phyloP scores from a whole-genome alignment of 73 alveolate species.

The Tetrahymena malaccensis region DNA sequence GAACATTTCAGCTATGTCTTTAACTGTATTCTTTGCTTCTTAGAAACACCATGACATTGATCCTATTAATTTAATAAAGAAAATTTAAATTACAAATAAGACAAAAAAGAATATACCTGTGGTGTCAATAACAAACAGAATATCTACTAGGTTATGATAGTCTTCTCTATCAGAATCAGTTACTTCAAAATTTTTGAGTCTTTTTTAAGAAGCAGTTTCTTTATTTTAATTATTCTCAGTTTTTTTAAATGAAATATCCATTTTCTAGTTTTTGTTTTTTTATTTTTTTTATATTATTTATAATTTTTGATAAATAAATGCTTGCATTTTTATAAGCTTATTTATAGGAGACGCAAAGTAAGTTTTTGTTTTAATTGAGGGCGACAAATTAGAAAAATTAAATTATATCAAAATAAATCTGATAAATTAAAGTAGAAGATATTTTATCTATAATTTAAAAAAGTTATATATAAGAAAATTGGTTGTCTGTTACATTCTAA shows the following conservation, averaged over 20 bases:
- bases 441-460: no score
- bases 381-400: not conserved
- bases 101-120: not conserved
- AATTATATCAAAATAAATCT: not conserved
- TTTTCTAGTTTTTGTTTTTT: not conserved
- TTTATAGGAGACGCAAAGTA: not conserved
- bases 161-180: not conserved
- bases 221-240: not conserved
- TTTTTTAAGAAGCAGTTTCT: not conserved
- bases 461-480: no score
- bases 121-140: constrained; percentile 65
- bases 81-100: not conserved
- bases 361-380: not conserved
- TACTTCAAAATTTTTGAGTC: not conserved
- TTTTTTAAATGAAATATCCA: not conserved
- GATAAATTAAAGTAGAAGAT: not conserved
- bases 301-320: not conserved
- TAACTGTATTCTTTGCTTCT: constrained; percentile 54
- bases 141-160: constrained; percentile 32
- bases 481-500: no score
- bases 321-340: not conserved
- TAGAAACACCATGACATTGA: constrained; percentile 59
- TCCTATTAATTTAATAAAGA: constrained; percentile 18
- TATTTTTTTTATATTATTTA: no score
- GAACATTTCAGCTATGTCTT: constrained; percentile 43